Evolutionary conservation across 2,329 filamentous ascomycete species (phyloP).

Genomic region (Apiospora saccharicola): DNA sequence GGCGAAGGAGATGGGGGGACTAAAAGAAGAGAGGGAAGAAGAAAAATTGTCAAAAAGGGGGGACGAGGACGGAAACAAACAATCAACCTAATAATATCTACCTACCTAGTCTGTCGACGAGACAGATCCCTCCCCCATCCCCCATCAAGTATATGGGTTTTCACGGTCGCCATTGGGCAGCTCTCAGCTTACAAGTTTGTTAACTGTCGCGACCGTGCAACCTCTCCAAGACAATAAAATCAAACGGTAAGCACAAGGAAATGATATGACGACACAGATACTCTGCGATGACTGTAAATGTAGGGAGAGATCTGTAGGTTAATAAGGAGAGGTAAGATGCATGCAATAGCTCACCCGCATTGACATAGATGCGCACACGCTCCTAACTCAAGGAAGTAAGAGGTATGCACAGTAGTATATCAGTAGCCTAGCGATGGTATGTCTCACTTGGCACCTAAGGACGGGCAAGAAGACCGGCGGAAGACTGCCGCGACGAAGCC

Average conservation of each 20-base stretch:
- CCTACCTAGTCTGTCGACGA: background rate
- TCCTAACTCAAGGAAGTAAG: background rate
- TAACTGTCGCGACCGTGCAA: conserved; percentile 1
- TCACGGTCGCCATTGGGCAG: background rate
- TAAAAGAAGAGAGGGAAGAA: background rate
- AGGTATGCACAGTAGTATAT: background rate
- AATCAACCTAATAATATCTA: background rate
- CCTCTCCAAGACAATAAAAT: background rate
- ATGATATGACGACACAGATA: conserved; percentile 11
- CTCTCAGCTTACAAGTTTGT: background rate
- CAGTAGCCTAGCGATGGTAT: background rate
- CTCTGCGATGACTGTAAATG: background rate
- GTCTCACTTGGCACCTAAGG: background rate
- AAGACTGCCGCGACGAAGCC: conserved; percentile 18
- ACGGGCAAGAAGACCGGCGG: background rate
- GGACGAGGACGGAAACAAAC: background rate
- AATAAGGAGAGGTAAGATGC: background rate
- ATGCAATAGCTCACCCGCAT: background rate
- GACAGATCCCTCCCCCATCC: background rate
- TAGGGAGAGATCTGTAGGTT: background rate
- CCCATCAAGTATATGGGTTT: background rate
- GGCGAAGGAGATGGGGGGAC: background rate
- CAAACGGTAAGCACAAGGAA: background rate
- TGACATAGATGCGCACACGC: background rate
- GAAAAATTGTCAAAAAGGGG: background rate